Conservation (phyloP, 345 rosid genomes). For the Firmiana major region DNA sequence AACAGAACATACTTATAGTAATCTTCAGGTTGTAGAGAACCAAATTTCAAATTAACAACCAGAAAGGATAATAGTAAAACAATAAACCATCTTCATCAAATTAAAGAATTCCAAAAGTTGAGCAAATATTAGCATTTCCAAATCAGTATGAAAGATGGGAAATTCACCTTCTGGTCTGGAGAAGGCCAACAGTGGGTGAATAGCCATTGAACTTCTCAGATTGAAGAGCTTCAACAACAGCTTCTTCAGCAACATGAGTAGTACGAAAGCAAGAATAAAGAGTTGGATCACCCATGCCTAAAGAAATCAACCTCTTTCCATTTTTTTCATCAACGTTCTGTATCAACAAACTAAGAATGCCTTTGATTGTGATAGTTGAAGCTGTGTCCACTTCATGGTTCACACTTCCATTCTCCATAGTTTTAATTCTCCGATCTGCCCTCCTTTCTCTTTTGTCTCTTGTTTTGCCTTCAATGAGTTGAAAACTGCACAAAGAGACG, state of each 20-base stretch:
- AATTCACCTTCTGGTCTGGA: constrained; percentile 74
- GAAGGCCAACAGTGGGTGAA: constrained; percentile 88
- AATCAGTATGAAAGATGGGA: not conserved
- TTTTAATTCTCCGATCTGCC: not conserved
- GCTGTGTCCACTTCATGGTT: constrained; percentile 35
- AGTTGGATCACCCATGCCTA: constrained; percentile 95
- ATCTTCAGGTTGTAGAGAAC: not conserved
- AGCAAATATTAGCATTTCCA: not conserved
- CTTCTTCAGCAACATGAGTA: constrained; percentile 51
- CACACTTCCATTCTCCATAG: constrained; percentile 6
- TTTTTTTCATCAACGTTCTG: constrained; percentile 41
- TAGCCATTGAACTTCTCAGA: constrained; percentile 87
- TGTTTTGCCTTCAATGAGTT: not conserved
- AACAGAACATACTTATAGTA: not conserved
- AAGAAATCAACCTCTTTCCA: constrained; percentile 51
- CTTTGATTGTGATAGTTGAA: constrained; percentile 68
- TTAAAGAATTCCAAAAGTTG: not conserved
- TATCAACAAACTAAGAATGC: constrained; percentile 64
- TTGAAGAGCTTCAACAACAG: constrained; percentile 67
- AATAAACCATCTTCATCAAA: not conserved
- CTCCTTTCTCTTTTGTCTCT: not conserved
- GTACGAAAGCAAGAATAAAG: constrained; percentile 74
- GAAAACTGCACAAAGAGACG: not conserved
- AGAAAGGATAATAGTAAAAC: too few species aligned
- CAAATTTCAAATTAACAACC: not conserved